phyloP scores from a whole-genome alignment of 257 asterid species.

The Solanum tarijense region DNA sequence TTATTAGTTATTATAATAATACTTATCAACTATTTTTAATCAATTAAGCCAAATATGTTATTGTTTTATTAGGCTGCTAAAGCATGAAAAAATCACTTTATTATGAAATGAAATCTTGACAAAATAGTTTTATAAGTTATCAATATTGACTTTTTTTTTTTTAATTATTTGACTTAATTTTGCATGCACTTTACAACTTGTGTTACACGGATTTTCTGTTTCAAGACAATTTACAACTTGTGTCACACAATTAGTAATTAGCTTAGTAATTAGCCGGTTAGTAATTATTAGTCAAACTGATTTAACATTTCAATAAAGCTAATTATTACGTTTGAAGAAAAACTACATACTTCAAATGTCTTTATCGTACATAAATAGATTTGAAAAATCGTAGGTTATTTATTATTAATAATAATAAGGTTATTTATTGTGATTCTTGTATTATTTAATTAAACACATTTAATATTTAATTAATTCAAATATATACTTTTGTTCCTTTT shows the following conservation, averaged over 20 bases:
- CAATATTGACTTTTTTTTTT: not conserved
- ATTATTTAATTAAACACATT: not conserved
- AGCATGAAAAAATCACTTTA: not conserved
- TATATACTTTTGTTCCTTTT: not conserved
- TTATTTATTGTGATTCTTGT: not conserved
- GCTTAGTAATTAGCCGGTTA: not conserved
- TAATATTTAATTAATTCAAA: not conserved
- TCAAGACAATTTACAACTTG: not conserved
- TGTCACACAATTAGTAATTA: not conserved
- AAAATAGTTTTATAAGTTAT: not conserved
- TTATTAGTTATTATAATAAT: too few relatives aligned
- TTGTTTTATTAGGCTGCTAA: not conserved
- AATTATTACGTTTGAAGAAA: not conserved
- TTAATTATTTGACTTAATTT: not conserved
- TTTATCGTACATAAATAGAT: too few relatives aligned
- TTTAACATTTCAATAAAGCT: not conserved
- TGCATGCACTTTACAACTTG: not conserved
- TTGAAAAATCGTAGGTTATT: too few relatives aligned
- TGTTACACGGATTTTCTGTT: not conserved
- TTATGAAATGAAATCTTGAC: not conserved
- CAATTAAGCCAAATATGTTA: not conserved
- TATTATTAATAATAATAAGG: too few relatives aligned
- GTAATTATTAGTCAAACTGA: not conserved
- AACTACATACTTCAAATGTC: not conserved
- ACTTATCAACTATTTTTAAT: not conserved